phyloP scores from a whole-genome alignment of 2,329 filamentous ascomycete genomes.

The Ophiosphaerella korrae region DNA sequence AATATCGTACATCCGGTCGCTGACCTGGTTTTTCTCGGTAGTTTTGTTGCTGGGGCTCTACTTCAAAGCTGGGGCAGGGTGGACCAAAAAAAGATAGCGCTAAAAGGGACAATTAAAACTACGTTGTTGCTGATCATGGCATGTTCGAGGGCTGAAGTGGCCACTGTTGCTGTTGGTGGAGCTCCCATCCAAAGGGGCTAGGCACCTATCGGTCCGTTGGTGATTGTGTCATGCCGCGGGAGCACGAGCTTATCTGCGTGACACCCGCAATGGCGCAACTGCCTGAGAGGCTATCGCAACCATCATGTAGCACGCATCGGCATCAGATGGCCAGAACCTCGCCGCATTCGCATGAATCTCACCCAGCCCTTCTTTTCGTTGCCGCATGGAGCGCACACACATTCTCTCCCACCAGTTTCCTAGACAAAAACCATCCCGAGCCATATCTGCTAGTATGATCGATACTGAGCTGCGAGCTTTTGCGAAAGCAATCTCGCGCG shows the following conservation, averaged over 20 bases:
- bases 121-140: no score
- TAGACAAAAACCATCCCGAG: constrained; percentile 2
- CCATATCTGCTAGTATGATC: constrained; percentile 13
- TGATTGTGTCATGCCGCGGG: constrained; percentile 1
- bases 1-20: constrained; percentile 19
- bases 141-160: no score
- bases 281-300: background rate
- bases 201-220: background rate
- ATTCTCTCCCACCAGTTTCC: background rate
- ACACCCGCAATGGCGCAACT: background rate
- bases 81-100: background rate
- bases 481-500: constrained; percentile 39
- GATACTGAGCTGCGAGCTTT: constrained; percentile 34
- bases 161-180: background rate
- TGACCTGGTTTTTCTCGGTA: constrained; percentile 18
- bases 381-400: background rate
- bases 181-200: background rate
- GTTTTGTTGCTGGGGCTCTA: constrained; percentile 21
- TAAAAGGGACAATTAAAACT: no score
- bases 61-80: constrained; percentile 28
- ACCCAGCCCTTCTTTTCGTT: background rate
- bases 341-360: background rate
- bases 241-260: background rate
- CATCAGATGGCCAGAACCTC: constrained; percentile 18
- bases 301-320: constrained; percentile 17